Evolutionary conservation across 1,284 basidiomycete species (phyloP).

Genomic region (Ganoderma meredithae): DNA sequence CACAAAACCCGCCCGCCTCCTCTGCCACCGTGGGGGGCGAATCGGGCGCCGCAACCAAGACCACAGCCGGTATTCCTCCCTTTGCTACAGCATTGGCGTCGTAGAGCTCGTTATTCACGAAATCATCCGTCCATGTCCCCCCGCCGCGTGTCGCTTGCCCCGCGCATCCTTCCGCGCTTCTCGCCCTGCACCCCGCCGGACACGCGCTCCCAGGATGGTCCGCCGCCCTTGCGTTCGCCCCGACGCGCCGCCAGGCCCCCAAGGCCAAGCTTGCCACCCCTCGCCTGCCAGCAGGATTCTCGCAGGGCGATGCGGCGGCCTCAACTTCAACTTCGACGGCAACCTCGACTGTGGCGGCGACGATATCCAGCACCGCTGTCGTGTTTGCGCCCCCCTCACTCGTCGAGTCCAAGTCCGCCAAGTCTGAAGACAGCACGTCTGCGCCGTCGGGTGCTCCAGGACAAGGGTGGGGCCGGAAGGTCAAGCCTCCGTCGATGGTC

Average conservation of each 20-base stretch:
- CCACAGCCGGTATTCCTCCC: conserved; percentile 80
- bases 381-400: conserved; percentile 75
- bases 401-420: conserved; percentile 49
- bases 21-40: conserved; percentile 35
- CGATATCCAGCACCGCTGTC: conserved; percentile 73
- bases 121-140: conserved; percentile 43
- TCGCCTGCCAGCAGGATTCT: conserved; percentile 65
- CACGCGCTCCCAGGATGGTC: conserved; percentile 71
- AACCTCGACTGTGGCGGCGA: conserved; percentile 34
- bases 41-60: conserved; percentile 55
- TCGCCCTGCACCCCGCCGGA: not conserved
- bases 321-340: conserved; percentile 10
- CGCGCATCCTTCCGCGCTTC: conserved; percentile 19
- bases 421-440: conserved; percentile 38
- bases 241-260: conserved; percentile 63
- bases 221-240: conserved; percentile 86
- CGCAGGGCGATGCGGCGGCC: conserved; percentile 35
- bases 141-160: conserved; percentile 23
- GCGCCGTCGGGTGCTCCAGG: conserved; percentile 37
- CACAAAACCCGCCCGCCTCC: conserved; percentile 27
- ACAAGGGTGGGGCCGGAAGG: conserved; percentile 82
- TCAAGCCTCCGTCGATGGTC: conserved; percentile 89
- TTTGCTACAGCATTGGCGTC: conserved; percentile 48
- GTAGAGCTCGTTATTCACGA: conserved; percentile 48
- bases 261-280: conserved; percentile 60